A percentile compares a stretch with the other conserved stretches of the same genome.
Conservation (phyloP, 2,329 filamentous ascomycete species). For the Botrytis medusae region DNA sequence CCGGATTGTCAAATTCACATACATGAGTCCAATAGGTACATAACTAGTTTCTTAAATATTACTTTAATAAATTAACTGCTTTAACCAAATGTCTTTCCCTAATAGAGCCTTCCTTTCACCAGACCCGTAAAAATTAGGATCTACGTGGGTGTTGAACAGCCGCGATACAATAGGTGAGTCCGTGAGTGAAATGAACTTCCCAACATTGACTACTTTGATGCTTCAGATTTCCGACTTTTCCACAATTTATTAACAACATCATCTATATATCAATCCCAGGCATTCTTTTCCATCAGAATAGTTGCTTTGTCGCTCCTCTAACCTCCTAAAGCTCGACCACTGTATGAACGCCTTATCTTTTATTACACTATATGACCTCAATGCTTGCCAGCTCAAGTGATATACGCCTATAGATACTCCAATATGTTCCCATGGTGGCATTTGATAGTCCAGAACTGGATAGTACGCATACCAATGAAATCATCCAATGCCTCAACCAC, state of each 20-base stretch:
- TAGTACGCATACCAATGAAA: neutral
- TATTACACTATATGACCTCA: neutral
- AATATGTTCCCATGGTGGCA: neutral
- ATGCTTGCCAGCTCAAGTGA: neutral
- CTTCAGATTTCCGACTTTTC: neutral
- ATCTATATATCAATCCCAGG: neutral
- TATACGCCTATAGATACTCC: neutral
- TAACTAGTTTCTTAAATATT: neutral
- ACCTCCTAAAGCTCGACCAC: neutral
- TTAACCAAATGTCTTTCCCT: neutral
- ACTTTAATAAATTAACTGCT: neutral
- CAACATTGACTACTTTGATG: neutral
- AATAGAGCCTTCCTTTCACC: neutral
- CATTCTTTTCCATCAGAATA: neutral
- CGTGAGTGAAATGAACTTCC: neutral
- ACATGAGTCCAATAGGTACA: neutral
- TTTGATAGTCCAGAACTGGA: neutral
- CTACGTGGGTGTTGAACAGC: neutral
- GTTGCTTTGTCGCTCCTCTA: neutral
- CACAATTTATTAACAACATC: neutral
- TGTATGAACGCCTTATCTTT: neutral
- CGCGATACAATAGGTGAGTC: neutral
- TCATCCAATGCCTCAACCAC: neutral
- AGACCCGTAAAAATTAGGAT: neutral
- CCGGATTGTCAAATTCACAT: neutral